Percentiles rank a stretch among this genome's conserved stretches.
phyloP scores from a whole-genome alignment of 306 rosid species.

The Trichosanthes truncata region DNA sequence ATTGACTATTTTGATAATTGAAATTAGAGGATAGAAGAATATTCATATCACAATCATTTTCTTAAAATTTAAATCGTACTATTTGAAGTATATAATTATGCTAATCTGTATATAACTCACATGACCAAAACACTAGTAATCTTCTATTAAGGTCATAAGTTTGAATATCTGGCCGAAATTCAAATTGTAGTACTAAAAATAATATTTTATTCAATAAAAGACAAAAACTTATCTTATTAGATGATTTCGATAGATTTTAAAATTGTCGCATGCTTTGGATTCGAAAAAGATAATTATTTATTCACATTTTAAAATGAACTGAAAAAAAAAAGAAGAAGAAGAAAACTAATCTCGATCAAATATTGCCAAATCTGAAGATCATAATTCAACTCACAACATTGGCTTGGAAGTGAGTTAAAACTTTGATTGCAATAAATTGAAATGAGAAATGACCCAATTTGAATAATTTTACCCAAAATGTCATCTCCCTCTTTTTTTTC shows the following conservation, averaged over 20 bases:
- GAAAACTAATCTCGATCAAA: background rate
- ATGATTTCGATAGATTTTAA: background rate
- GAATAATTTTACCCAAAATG: background rate
- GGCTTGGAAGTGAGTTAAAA: background rate
- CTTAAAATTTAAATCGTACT: no score
- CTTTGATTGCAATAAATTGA: background rate
- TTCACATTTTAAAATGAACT: background rate
- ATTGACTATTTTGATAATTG: no score
- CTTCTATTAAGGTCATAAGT: no score
- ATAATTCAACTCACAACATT: background rate
- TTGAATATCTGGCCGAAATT: no score
- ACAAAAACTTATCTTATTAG: background rate
- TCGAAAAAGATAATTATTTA: background rate
- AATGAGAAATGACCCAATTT: background rate
- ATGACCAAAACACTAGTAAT: no score
- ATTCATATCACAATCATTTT: no score
- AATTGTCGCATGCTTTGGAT: background rate
- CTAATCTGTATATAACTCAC: no score
- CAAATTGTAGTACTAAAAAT: background rate
- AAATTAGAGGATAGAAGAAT: no score
- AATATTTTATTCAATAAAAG: background rate
- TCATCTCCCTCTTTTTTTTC: background rate
- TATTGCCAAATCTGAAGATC: background rate
- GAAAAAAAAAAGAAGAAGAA: background rate
- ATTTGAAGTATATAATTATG: no score